Conservation (phyloP, 371 early-diverging fungal genomes). For the Actinomortierella ambigua region DNA sequence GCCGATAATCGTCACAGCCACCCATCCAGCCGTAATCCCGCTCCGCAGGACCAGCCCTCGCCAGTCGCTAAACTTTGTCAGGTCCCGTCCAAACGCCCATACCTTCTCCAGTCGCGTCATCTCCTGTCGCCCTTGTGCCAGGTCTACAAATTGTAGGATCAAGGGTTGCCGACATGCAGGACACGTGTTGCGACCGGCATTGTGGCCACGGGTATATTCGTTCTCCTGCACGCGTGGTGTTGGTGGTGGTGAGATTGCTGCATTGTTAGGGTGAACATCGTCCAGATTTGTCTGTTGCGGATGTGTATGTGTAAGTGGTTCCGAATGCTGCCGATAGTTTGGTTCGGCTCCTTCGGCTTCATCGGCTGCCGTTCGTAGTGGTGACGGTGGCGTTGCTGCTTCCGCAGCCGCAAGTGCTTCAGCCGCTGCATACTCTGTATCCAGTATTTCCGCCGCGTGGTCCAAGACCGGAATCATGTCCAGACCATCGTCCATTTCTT, state of each 20-base stretch:
- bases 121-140: constrained; percentile 35
- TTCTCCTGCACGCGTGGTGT: constrained; percentile 32
- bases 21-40: constrained; percentile 44
- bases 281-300: too few species aligned
- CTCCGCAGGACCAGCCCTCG: constrained; percentile 33
- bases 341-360: too few species aligned
- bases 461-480: too few species aligned
- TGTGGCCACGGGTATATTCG: constrained; percentile 14
- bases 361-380: too few species aligned
- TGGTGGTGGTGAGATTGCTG: constrained; percentile 1
- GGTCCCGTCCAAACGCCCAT: constrained; percentile 23
- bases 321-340: too few species aligned
- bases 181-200: constrained; percentile 41
- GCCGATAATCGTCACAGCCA: constrained; percentile 39
- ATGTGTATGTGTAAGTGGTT: background rate
- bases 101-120: constrained; percentile 34
- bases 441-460: too few species aligned
- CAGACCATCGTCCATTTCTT: too few species aligned
- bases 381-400: too few species aligned
- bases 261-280: too few species aligned
- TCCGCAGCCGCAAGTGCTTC: too few species aligned
- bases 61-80: constrained; percentile 46
- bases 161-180: constrained; percentile 44
- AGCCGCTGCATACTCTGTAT: too few species aligned
- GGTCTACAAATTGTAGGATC: constrained; percentile 41